Conservation (phyloP, 2,329 filamentous ascomycete genomes). For the Aspergillus pseudotamarii region DNA sequence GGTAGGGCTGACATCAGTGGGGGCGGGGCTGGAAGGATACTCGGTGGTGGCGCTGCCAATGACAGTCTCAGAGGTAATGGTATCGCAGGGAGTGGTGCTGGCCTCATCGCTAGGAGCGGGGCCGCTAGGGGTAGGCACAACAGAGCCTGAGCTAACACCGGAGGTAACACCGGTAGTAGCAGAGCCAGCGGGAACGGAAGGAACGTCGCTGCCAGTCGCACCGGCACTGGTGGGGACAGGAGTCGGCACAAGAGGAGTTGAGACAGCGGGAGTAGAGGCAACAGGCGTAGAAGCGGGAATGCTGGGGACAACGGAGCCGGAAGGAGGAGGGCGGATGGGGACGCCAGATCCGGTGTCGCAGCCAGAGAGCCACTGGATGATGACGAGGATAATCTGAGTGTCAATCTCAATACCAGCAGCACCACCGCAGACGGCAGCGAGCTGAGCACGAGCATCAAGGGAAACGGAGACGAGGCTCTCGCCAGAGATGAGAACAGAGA, state of each 20-base stretch:
- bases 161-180: constrained; percentile 21
- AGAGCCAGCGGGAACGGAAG: constrained; percentile 12
- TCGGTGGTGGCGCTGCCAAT: constrained; percentile 4
- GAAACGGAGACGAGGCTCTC: constrained; percentile 37
- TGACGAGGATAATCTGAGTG: constrained; percentile 55
- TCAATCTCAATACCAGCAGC: constrained; percentile 53
- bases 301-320: constrained; percentile 23
- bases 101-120: constrained; percentile 17
- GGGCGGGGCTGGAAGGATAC: background rate
- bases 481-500: constrained; percentile 34
- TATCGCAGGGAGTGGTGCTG: constrained; percentile 23
- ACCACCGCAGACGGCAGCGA: constrained; percentile 40
- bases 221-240: background rate
- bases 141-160: constrained; percentile 20
- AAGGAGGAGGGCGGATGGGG: constrained; percentile 14
- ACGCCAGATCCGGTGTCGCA: constrained; percentile 29
- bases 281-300: constrained; percentile 8
- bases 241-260: constrained; percentile 7
- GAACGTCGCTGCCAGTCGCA: background rate
- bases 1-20: background rate
- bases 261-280: constrained; percentile 9
- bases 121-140: constrained; percentile 14
- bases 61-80: constrained; percentile 19
- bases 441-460: constrained; percentile 36
- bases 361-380: constrained; percentile 44